Evolutionary conservation across 129 eudicot species (phyloP).

Genomic region (Tagetes erecta): DNA sequence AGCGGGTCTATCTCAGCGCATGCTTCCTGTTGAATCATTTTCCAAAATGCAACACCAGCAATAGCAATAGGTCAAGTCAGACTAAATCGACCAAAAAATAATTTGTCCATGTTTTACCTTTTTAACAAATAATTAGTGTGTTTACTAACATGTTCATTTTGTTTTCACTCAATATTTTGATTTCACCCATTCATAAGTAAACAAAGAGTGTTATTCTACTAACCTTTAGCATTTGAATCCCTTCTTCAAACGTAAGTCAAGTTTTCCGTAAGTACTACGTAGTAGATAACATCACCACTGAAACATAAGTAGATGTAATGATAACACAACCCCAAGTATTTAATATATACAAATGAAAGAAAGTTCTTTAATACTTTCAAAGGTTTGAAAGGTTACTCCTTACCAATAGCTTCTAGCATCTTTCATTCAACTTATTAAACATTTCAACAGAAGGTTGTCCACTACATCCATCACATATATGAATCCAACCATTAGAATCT

Average conservation of each 20-base stretch:
- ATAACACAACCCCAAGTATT: not conserved
- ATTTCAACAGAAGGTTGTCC: constrained; percentile 73
- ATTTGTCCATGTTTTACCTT: not conserved
- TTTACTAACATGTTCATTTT: not conserved
- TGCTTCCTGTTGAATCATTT: constrained; percentile 61
- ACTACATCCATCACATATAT: constrained; percentile 83
- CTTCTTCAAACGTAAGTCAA: constrained; percentile 80
- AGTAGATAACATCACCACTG: constrained; percentile 17
- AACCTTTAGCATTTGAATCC: constrained; percentile 90
- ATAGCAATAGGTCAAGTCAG: not conserved
- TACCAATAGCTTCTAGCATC: constrained; percentile 75
- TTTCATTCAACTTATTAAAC: constrained; percentile 72
- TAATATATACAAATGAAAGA: not conserved
- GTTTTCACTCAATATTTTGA: not conserved
- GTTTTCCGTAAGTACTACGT: constrained; percentile 79
- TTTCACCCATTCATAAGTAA: not conserved
- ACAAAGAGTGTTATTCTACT: not conserved
- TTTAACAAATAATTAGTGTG: not conserved
- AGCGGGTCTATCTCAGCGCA: constrained; percentile 84
- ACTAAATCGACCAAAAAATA: too few relatives aligned
- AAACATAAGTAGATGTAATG: not conserved
- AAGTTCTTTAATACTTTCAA: constrained; percentile 49
- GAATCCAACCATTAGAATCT: constrained; percentile 9
- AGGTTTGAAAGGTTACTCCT: constrained; percentile 79
- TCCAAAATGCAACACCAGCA: not conserved